These are phyloP conservation scores for Russula vinacea DNA, from an alignment of 768 basidiomycete species.

Conservation along the genomic window DNA sequence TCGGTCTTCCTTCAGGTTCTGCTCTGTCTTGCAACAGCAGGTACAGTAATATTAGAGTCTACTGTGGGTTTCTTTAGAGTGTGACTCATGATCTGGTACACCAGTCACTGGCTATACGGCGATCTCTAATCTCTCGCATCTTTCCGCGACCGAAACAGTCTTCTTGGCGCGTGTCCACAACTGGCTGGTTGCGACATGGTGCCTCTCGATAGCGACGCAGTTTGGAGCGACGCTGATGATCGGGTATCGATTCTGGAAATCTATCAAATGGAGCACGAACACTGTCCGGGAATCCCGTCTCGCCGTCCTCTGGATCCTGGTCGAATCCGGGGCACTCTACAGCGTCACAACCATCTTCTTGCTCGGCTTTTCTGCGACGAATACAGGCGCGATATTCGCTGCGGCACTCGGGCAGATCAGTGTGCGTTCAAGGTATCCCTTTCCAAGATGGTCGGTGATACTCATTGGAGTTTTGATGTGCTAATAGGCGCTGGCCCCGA, in stretches of 20 bases:
- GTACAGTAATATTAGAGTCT: not conserved
- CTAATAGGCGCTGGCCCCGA: conserved; percentile 16
- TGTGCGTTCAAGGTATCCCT: no score
- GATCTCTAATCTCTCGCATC: not conserved
- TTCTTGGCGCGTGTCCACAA: conserved; percentile 7
- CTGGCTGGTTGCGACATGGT: conserved; percentile 19
- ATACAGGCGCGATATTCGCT: conserved; percentile 7
- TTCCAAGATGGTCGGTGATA: no score
- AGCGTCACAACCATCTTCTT: conserved; percentile 8
- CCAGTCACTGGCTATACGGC: conserved; percentile 18
- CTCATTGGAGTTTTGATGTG: not conserved
- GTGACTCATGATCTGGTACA: not conserved
- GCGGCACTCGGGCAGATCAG: conserved; percentile 21
- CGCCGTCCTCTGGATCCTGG: conserved; percentile 17
- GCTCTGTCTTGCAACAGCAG: conserved; percentile 4
- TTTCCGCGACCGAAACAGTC: not conserved
- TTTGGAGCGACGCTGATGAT: conserved; percentile 22
- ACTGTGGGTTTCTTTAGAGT: no score
- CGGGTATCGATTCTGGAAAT: conserved; percentile 15
- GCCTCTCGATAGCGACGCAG: conserved; percentile 23
- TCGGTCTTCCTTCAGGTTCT: not conserved
- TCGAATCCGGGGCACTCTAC: conserved; percentile 26
- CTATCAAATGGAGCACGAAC: not conserved
- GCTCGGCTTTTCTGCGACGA: conserved; percentile 18
- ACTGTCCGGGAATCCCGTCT: conserved; percentile 2